phyloP scores from a whole-genome alignment of 495 filamentous ascomycete genomes.

The Cudoniella acicularis region DNA sequence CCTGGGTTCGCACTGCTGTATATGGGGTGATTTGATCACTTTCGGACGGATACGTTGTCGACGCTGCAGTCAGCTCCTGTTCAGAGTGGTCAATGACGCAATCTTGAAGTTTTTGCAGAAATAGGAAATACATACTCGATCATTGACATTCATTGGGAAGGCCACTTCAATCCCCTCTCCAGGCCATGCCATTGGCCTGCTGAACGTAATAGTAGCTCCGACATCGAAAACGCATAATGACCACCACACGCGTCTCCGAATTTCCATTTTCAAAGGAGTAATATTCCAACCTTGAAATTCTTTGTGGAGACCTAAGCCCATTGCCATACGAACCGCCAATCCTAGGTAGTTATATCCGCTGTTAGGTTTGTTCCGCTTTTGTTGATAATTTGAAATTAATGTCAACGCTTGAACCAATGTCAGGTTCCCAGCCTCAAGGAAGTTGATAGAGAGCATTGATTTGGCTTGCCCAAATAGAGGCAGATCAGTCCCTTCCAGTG shows the following conservation, averaged over 20 bases:
- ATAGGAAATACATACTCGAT: conserved; percentile 26
- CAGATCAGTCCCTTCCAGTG: conserved; percentile 36
- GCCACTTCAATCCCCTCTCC: conserved; percentile 45
- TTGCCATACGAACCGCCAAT: conserved; percentile 47
- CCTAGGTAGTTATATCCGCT: conserved; percentile 52
- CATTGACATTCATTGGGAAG: conserved; percentile 44
- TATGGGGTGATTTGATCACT: conserved; percentile 44
- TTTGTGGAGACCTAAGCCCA: conserved; percentile 52
- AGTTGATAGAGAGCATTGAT: conserved; percentile 36
- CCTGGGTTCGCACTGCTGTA: conserved; percentile 45
- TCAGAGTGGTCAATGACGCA: no score
- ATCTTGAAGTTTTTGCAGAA: no score
- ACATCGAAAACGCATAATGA: conserved; percentile 26
- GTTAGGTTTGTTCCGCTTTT: conserved; percentile 54
- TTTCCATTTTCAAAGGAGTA: conserved; percentile 40
- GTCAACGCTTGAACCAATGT: conserved; percentile 48
- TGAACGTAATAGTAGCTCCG: conserved; percentile 30
- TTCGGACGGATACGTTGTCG: conserved; percentile 40
- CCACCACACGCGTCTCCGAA: conserved; percentile 29
- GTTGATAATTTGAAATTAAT: conserved; percentile 50
- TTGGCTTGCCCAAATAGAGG: conserved; percentile 47
- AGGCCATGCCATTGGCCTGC: conserved; percentile 40
- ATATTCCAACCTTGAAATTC: conserved; percentile 53
- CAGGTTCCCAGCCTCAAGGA: conserved; percentile 52
- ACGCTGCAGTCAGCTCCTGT: conserved; percentile 25